Conservation (phyloP, 2,329 filamentous ascomycete genomes). For the Volutella citrinella region DNA sequence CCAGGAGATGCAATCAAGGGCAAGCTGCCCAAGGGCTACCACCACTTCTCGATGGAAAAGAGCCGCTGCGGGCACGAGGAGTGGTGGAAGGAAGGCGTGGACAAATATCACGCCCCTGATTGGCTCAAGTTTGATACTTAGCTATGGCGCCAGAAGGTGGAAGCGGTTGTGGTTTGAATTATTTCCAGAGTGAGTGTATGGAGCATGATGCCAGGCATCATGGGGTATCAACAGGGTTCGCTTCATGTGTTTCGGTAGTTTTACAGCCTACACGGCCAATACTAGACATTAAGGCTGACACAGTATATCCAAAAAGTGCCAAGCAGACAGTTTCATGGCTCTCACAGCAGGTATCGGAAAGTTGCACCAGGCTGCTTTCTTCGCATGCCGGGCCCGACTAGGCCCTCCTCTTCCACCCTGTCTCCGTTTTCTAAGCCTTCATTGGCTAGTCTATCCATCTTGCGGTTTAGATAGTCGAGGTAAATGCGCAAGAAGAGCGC, state of each 20-base stretch:
- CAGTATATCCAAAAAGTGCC: conserved; percentile 3
- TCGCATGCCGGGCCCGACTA: conserved; percentile 32
- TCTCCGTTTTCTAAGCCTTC: conserved; percentile 19
- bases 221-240: conserved; percentile 12
- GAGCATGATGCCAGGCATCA: conserved; percentile 9
- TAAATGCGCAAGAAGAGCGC: conserved; percentile 53
- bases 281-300: neutral
- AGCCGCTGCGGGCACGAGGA: conserved; percentile 22
- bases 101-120: conserved; percentile 29
- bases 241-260: conserved; percentile 9
- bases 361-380: conserved; percentile 19
- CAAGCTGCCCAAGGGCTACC: conserved; percentile 22
- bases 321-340: too few species aligned
- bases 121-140: conserved; percentile 29
- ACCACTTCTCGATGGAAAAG: conserved; percentile 23
- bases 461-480: conserved; percentile 49
- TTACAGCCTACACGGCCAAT: conserved; percentile 5
- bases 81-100: conserved; percentile 36
- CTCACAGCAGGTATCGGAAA: conserved; percentile 48
- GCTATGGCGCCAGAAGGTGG: conserved; percentile 1
- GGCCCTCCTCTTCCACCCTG: conserved; percentile 37
- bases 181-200: too few species aligned
- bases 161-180: neutral
- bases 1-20: conserved; percentile 21
- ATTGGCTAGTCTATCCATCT: conserved; percentile 35